Evolutionary conservation across 179 eudicot genomes (phyloP).

Genomic region (Camellia oleifera): DNA sequence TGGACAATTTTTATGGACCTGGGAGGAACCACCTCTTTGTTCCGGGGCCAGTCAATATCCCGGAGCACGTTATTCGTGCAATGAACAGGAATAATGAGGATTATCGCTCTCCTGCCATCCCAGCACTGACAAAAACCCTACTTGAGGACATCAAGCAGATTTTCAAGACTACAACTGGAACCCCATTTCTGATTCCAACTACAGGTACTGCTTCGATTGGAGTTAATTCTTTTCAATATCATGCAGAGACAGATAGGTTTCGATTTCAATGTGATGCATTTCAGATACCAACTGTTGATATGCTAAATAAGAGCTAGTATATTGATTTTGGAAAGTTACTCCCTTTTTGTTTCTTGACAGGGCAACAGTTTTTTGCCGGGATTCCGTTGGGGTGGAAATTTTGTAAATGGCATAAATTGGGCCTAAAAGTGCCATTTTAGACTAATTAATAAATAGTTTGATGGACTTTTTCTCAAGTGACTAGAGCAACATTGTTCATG

Average conservation of each 20-base stretch:
- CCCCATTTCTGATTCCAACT: slow-evolving; percentile 89
- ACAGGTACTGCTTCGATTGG: slow-evolving; percentile 55
- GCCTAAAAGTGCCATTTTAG: neutral
- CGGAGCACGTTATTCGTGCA: slow-evolving; percentile 38
- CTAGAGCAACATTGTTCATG: no score
- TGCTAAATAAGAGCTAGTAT: neutral
- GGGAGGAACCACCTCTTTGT: slow-evolving; percentile 10
- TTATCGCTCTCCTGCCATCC: slow-evolving; percentile 93
- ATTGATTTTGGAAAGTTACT: neutral
- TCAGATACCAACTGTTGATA: neutral
- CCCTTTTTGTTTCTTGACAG: no score
- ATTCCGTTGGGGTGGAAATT: no score
- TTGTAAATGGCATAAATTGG: no score
- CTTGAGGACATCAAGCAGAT: slow-evolving; percentile 97
- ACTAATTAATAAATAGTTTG: neutral
- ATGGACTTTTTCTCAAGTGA: neutral
- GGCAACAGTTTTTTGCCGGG: no score
- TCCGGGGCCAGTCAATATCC: slow-evolving; percentile 6
- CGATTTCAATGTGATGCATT: neutral
- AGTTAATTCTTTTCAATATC: neutral
- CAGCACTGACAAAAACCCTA: slow-evolving; percentile 76
- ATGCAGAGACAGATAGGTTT: no score
- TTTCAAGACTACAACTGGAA: slow-evolving; percentile 93
- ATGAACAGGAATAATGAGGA: slow-evolving; percentile 99
- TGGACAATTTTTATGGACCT: neutral